Evolutionary conservation across 345 rosid genomes (phyloP).

Genomic region (Heritiera littoralis): DNA sequence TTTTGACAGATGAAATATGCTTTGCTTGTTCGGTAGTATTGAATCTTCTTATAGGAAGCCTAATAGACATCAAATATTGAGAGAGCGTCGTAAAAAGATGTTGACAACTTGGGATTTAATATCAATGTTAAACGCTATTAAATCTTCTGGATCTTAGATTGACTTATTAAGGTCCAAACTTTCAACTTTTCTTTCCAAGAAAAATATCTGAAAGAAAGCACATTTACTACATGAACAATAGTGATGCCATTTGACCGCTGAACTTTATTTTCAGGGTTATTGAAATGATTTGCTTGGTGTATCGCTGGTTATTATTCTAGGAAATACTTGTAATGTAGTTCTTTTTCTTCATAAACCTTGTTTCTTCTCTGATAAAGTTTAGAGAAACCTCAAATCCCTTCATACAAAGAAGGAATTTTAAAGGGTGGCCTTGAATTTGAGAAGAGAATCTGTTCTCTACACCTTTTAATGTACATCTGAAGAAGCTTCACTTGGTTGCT

Average conservation of each 20-base stretch:
- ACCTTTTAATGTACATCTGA: conserved; percentile 28
- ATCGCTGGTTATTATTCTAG: not conserved
- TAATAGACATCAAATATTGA: too few species aligned
- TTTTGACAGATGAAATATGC: not conserved
- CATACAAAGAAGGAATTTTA: conserved; percentile 19
- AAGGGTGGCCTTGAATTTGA: conserved; percentile 28
- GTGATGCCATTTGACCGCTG: conserved; percentile 15
- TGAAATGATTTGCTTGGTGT: not conserved
- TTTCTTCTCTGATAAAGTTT: not conserved
- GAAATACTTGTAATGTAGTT: not conserved
- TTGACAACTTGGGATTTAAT: too few species aligned
- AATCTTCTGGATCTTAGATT: too few species aligned
- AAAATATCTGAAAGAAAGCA: not conserved
- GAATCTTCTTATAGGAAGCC: too few species aligned
- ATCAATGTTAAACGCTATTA: too few species aligned
- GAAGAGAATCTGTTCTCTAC: conserved; percentile 29
- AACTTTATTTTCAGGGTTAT: not conserved
- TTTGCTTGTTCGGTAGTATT: too few species aligned
- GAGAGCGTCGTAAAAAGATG: too few species aligned
- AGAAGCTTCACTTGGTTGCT: conserved; percentile 27
- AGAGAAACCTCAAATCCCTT: conserved; percentile 32
- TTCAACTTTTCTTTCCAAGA: not conserved
- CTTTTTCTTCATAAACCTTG: not conserved
- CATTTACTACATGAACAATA: conserved; percentile 31
- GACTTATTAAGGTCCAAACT: not conserved